These are phyloP conservation scores for Blastocystis sp. DNA, from an alignment of 352 stramenopile species.

Conservation along the genomic window DNA sequence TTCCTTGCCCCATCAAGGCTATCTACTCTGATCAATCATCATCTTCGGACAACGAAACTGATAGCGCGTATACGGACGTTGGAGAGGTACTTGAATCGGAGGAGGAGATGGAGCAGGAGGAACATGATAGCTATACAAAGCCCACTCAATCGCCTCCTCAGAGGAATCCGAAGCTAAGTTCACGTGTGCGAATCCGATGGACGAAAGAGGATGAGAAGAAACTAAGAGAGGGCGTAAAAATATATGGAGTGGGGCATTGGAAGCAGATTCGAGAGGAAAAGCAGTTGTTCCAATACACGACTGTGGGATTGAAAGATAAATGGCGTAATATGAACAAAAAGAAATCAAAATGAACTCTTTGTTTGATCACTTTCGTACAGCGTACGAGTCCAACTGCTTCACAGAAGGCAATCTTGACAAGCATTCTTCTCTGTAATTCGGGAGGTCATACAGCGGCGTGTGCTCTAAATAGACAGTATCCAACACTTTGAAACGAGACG, in stretches of 20 bases:
- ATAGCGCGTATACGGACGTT: too few species aligned
- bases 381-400: constrained; percentile 44
- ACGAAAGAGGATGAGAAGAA: not conserved
- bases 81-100: too few species aligned
- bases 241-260: not conserved
- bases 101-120: not conserved
- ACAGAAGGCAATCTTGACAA: constrained; percentile 31
- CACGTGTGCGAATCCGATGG: not conserved
- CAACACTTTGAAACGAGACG: not conserved
- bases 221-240: constrained; percentile 22
- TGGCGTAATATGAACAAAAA: constrained; percentile 35
- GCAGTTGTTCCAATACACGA: not conserved
- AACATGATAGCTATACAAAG: not conserved
- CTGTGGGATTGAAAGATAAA: constrained; percentile 35
- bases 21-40: not conserved
- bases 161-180: too few species aligned
- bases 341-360: not conserved
- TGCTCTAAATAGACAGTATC: constrained; percentile 40
- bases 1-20: not conserved
- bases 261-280: not conserved
- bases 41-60: too few species aligned
- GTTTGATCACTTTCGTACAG: not conserved
- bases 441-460: constrained; percentile 5
- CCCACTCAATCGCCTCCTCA: too few species aligned
- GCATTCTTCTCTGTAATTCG: not conserved